phyloP scores from a whole-genome alignment of 257 asterid species.

The Rehmannia glutinosa region DNA sequence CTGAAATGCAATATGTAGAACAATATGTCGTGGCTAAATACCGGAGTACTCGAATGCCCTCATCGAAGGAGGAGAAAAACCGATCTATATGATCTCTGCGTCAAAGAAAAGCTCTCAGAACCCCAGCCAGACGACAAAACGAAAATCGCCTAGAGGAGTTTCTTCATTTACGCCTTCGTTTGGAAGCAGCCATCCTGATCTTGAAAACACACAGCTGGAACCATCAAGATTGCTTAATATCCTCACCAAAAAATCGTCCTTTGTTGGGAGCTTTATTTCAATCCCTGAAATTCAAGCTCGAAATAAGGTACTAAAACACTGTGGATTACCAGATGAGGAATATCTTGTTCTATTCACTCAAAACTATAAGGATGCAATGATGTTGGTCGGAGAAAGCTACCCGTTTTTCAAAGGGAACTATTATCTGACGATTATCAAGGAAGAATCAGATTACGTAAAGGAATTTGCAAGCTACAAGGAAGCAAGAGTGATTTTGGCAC shows the following conservation, averaged over 20 bases:
- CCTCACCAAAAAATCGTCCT: conserved; percentile 59
- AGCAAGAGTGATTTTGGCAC: conserved; percentile 64
- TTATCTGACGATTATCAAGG: conserved; percentile 56
- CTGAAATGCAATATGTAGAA: conserved; percentile 75
- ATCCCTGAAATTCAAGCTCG: conserved; percentile 88
- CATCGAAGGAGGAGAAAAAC: conserved; percentile 70
- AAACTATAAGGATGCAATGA: conserved; percentile 60
- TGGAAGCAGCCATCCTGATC: conserved; percentile 43
- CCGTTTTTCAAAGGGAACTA: conserved; percentile 74
- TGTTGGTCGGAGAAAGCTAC: conserved; percentile 76
- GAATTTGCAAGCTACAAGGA: conserved; percentile 67
- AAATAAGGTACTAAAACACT: conserved; percentile 68
- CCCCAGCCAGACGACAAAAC: conserved; percentile 36
- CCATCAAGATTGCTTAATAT: conserved; percentile 70
- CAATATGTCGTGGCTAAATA: conserved; percentile 80
- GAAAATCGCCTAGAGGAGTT: conserved; percentile 51
- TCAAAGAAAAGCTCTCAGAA: conserved; percentile 47
- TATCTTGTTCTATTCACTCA: conserved; percentile 61
- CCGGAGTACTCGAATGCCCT: conserved; percentile 73
- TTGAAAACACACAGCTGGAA: conserved; percentile 64
- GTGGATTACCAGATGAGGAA: conserved; percentile 71
- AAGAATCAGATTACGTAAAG: conserved; percentile 47
- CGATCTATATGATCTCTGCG: conserved; percentile 58
- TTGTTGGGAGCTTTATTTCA: conserved; percentile 65
- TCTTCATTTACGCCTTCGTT: conserved; percentile 29